Base-by-base conservation (phyloP, 495 filamentous ascomycete species). In the Hypomontagnella submonticulosa region DNA sequence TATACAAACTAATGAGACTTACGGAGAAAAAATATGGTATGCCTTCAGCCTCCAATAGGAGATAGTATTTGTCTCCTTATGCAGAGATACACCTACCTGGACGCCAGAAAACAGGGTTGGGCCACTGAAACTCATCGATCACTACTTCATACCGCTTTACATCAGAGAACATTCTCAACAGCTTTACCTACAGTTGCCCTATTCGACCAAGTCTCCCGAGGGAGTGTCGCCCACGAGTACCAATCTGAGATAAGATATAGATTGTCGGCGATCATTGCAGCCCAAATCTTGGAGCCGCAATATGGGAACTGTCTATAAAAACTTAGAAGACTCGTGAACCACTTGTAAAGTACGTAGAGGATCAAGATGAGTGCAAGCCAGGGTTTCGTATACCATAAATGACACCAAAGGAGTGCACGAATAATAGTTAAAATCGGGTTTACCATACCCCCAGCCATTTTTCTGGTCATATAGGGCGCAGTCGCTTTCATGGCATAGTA, bases 381-480 rank as follows among this genome's bases (percentile, higher is more conserved):
- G 19, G 66, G 60, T 4, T 10, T 13, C 4, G 5, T 15, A 2
- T 8, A 10, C 60, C 74, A 76, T 13, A 68, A 58, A 18, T 58
- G 50, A 9, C 32, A 57, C 66, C 66, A 69, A 1, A 64, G 54
- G 9, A 41, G 44, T 4, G 54, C 9, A 1, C 60, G 60, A n/a
- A 60, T 2, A 30, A 52, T 9, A 4, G 55, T 50, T 2, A 64
- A 47, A 13, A 64, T 4, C 0, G 60, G 60, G 4, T 12, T 56
- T 0, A 56, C 0, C 66, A 69, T 63, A 9, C 60, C 56, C n/a
- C 55, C 67, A 6, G 32, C 9, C 67, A 71, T 73, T 30, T 71
- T 73, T 0, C 67, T 19, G 1, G 57, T 20, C 67, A 68, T 65
- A n/a, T 70, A 70, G 1, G 60, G 60, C 0, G 52, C 63, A 0